These are phyloP conservation scores for Solanum aculeatissimum DNA, from an alignment of 305 asterid genomes.

Conservation along the genomic window DNA sequence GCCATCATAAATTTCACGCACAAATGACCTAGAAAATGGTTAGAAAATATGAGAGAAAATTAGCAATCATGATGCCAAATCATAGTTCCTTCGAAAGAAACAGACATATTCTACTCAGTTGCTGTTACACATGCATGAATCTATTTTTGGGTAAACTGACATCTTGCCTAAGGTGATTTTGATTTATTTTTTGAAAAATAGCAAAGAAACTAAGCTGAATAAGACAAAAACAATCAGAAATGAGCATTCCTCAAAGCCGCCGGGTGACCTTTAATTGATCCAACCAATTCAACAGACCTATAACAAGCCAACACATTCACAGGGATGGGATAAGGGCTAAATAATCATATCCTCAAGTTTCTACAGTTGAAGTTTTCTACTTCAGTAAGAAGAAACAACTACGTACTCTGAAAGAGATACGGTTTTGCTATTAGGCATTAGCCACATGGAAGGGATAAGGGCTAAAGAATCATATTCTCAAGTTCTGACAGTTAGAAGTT, in stretches of 20 bases:
- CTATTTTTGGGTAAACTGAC: neutral
- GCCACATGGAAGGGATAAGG: no score
- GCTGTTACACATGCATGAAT: neutral
- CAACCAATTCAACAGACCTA: neutral
- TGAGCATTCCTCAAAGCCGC: neutral
- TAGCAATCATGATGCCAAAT: neutral
- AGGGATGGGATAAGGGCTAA: no score
- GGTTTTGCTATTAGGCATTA: constrained; percentile 55
- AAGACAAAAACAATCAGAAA: neutral
- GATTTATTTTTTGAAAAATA: neutral
- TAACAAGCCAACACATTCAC: neutral
- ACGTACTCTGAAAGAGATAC: constrained; percentile 82
- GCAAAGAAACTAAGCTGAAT: neutral
- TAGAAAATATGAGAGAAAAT: neutral
- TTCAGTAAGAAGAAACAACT: neutral
- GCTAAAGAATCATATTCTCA: no score
- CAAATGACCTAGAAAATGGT: constrained; percentile 51
- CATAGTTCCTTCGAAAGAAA: neutral
- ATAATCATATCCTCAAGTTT: neutral
- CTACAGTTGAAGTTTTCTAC: neutral
- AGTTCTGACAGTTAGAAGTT: no score
- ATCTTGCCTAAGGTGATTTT: neutral
- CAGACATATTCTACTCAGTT: neutral
- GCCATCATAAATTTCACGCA: constrained; percentile 90
- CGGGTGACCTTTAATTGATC: neutral